Conservation (phyloP, 495 filamentous ascomycete species). For the Thozetella sp. region DNA sequence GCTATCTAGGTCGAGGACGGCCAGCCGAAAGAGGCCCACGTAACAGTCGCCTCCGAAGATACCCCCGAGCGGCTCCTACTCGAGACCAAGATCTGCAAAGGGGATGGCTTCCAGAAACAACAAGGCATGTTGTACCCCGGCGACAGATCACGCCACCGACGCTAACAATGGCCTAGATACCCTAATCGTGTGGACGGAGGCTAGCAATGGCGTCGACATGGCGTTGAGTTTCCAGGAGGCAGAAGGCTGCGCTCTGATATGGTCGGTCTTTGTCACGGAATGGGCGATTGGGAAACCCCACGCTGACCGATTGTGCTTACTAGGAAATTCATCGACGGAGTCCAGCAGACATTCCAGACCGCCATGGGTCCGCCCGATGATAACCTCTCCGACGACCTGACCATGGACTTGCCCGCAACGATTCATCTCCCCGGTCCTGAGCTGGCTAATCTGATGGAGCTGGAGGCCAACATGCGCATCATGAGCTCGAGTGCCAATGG, state of each 20-base stretch:
- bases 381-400: slow-evolving; percentile 81
- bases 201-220: slow-evolving; percentile 83
- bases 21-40: slow-evolving; percentile 71
- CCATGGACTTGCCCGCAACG: slow-evolving; percentile 65
- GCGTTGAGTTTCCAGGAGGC: slow-evolving; percentile 98
- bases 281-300: no score
- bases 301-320: background rate
- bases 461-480: slow-evolving; percentile 78
- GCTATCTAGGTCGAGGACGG: slow-evolving; percentile 39
- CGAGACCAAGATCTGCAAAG: slow-evolving; percentile 87
- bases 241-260: slow-evolving; percentile 90
- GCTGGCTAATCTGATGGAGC: slow-evolving; percentile 77
- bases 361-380: slow-evolving; percentile 69
- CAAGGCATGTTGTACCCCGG: slow-evolving; percentile 69
- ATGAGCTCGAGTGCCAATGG: slow-evolving; percentile 74
- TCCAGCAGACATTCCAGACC: slow-evolving; percentile 63
- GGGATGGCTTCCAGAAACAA: slow-evolving; percentile 98
- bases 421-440: slow-evolving; percentile 78
- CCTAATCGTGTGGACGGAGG: slow-evolving; percentile 96
- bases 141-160: background rate
- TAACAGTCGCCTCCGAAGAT: slow-evolving; percentile 93
- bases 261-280: slow-evolving; percentile 53
- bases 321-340: slow-evolving; percentile 89
- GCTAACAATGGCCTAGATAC: slow-evolving; percentile 67
- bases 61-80: slow-evolving; percentile 79